These are phyloP conservation scores for Haplosporangium gracile DNA, from an alignment of 192 early-diverging fungal genomes.

Conservation along the genomic window DNA sequence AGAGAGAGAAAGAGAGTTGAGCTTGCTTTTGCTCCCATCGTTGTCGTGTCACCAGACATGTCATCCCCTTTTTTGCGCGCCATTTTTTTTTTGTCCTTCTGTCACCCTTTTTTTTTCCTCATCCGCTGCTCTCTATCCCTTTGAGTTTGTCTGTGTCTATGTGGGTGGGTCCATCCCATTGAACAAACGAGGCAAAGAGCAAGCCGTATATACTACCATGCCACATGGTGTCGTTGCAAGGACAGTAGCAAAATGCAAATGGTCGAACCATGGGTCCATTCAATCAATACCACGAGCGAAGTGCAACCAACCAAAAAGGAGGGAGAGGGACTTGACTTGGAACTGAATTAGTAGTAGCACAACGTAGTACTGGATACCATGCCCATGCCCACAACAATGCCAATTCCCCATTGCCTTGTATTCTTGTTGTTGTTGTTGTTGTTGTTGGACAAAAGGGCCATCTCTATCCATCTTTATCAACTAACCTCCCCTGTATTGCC, in stretches of 20 bases:
- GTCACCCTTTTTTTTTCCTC: slow-evolving; percentile 17
- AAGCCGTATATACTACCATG: not conserved
- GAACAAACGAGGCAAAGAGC: not conserved
- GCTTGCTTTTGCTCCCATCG: not conserved
- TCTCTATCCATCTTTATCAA: not conserved
- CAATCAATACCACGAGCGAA: not conserved
- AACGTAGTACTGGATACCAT: not conserved
- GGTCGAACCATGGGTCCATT: not conserved
- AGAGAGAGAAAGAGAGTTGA: too few species aligned
- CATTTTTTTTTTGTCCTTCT: not conserved
- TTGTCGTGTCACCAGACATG: slow-evolving; percentile 34
- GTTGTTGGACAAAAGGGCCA: slow-evolving; percentile 4
- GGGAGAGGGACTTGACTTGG: too few species aligned
- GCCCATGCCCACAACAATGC: not conserved
- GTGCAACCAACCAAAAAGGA: not conserved
- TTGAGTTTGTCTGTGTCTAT: too few species aligned
- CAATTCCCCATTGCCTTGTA: not conserved
- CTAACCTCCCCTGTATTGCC: not conserved
- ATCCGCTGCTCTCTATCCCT: not conserved
- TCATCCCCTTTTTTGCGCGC: slow-evolving; percentile 34
- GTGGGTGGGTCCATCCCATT: not conserved
- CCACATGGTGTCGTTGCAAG: slow-evolving; percentile 2
- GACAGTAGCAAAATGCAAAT: not conserved
- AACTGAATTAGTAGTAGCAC: not conserved
- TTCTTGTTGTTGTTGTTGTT: not conserved